Evolutionary conservation across 352 stramenopile genomes (phyloP), one percentile per base, ranked within the genome.

Genomic region (Phytophthora uliginosa): DNA sequence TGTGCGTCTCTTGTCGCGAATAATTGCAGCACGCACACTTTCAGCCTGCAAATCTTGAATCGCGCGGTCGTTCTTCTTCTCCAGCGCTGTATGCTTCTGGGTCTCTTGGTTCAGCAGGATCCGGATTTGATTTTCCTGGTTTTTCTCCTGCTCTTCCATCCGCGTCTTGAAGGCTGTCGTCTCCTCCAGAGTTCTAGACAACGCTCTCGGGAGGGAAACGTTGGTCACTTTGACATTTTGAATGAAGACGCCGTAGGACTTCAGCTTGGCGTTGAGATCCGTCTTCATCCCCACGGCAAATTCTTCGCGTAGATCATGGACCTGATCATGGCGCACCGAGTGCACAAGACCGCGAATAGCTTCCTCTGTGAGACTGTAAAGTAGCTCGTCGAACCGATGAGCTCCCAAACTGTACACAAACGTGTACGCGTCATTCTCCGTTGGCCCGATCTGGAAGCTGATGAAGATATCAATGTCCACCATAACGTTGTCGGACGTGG

Each of bases 131-230:
- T 93, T 96, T 75, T 95, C 86, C 57, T 96, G 86, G 65, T 91
- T 95, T 69, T 96, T 96, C 72, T 95, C 87, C 63, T 94, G 87
- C 74, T 96, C 86, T 47, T 91, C 81, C 82, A 96, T 96, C 20
- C 84, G 77, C 17, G 87, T 93, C 77, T 95, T 93, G 74, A 95
- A 94, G 12, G 82, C 84, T 10, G 87, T 92, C 22, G 86, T 93
- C 36, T 89, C 81, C 59, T 95, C 89, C 13, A 96, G 78, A 28
- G 77, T 90, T 17, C 60, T 59, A 10, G 85, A 93, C 4, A 96
- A 66, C 28, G 77, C 68, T 3, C 60, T 24, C 0, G 85, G 87
- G 9, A 96, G 68, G 18, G 84, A 85, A 0, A 95, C 87, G 71
- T 92, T 88, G 6, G 87, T 94, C 42, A 96, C 89, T 66, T 94